phyloP scores from a whole-genome alignment of 192 early-diverging fungal species.

The Chytriomyces sp. region DNA sequence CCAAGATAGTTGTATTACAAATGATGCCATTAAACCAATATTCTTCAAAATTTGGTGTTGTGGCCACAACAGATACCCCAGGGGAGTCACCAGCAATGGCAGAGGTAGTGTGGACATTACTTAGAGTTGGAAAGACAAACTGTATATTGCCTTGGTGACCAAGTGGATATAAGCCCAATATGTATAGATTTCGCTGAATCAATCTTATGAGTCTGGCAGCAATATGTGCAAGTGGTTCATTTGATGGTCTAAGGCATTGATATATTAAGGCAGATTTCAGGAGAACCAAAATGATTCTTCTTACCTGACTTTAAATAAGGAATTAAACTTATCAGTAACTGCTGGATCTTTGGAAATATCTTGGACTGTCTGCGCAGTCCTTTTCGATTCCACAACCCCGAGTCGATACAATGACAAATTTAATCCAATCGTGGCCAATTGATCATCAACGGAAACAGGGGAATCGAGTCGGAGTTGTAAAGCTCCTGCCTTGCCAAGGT shows the following conservation, averaged over 20 bases:
- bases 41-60: background rate
- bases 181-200: constrained; percentile 11
- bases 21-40: constrained; percentile 17
- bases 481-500: background rate
- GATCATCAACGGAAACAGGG: background rate
- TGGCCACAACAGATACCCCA: no score
- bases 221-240: background rate
- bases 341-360: background rate
- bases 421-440: background rate
- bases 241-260: background rate
- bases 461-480: background rate
- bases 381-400: background rate
- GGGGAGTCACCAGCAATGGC: no score
- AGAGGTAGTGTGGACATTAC: no score
- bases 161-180: constrained; percentile 9
- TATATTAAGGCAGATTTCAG: background rate
- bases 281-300: background rate
- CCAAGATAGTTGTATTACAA: constrained; percentile 10
- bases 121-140: background rate
- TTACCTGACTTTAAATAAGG: background rate
- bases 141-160: background rate
- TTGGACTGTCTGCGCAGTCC: background rate
- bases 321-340: background rate
- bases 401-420: background rate
- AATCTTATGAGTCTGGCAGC: background rate